Conservation (phyloP, 176 grass and related monocot species). For the Oryza meridionalis region DNA sequence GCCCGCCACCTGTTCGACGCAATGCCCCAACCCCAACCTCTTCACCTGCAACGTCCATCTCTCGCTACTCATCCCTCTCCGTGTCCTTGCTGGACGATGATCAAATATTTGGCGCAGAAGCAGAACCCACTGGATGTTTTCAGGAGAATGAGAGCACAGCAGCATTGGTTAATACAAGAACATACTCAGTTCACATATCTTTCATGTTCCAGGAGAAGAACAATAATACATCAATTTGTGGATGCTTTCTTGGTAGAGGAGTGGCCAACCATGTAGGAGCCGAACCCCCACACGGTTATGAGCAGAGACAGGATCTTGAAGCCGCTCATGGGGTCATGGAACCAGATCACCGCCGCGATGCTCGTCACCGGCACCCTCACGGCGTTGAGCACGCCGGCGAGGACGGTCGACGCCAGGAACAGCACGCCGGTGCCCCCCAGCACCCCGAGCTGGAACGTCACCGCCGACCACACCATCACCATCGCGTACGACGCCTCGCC, state of each 20-base stretch:
- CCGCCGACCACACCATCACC: constrained; percentile 70
- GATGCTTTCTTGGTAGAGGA: constrained; percentile 32
- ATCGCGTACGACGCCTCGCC: constrained; percentile 54
- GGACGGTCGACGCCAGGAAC: constrained; percentile 85
- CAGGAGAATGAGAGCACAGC: too few relatives aligned
- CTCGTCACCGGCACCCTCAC: constrained; percentile 84
- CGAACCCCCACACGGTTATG: constrained; percentile 88
- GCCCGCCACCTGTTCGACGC: too few relatives aligned
- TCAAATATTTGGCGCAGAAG: too few relatives aligned
- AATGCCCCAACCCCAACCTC: too few relatives aligned
- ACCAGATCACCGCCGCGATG: constrained; percentile 78
- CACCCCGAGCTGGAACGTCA: constrained; percentile 82
- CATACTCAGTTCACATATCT: too few relatives aligned
- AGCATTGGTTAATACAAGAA: too few relatives aligned
- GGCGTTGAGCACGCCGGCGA: constrained; percentile 88
- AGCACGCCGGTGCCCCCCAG: constrained; percentile 76
- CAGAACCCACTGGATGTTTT: too few relatives aligned
- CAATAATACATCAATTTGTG: background rate
- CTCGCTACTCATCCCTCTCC: too few relatives aligned
- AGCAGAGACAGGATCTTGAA: constrained; percentile 90
- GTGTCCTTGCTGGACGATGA: too few relatives aligned
- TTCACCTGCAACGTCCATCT: too few relatives aligned
- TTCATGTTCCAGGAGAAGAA: too few relatives aligned
- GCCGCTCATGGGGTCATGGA: constrained; percentile 88
- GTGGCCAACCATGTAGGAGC: constrained; percentile 72